phyloP scores from a whole-genome alignment of 2,329 filamentous ascomycete genomes.

The Neonectria hederae region DNA sequence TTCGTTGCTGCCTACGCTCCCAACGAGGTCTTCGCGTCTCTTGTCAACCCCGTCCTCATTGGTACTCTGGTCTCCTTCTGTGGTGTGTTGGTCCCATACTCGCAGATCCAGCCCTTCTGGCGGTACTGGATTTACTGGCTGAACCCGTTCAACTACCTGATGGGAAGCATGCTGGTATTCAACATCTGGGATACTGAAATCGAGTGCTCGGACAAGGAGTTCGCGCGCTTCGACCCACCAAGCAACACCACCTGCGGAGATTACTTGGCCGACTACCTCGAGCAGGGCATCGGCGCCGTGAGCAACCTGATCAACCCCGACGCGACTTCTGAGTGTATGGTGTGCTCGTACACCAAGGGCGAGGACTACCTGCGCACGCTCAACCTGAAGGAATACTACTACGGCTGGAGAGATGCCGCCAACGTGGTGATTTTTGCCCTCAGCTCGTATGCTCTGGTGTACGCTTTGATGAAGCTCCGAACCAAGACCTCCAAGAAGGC shows the following conservation, averaged over 20 bases:
- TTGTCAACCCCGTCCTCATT: slow-evolving; percentile 66
- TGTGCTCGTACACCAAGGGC: slow-evolving; percentile 68
- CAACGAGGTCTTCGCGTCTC: slow-evolving; percentile 66
- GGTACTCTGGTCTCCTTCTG: slow-evolving; percentile 74
- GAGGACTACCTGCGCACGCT: slow-evolving; percentile 68
- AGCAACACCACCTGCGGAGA: slow-evolving; percentile 63
- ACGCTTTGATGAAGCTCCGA: slow-evolving; percentile 57
- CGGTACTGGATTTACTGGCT: slow-evolving; percentile 70
- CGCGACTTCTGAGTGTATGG: slow-evolving; percentile 62
- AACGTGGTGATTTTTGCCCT: slow-evolving; percentile 66
- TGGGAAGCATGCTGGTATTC: slow-evolving; percentile 65
- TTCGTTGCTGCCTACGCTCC: slow-evolving; percentile 71
- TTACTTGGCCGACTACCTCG: slow-evolving; percentile 65
- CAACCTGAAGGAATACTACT: slow-evolving; percentile 68
- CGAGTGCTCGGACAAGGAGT: slow-evolving; percentile 58
- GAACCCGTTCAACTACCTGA: slow-evolving; percentile 70
- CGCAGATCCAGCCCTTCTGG: slow-evolving; percentile 73
- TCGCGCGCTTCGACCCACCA: slow-evolving; percentile 62
- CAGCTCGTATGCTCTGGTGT: slow-evolving; percentile 61
- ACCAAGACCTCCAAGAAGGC: slow-evolving; percentile 60
- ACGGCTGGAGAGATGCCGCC: slow-evolving; percentile 73
- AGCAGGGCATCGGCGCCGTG: slow-evolving; percentile 52
- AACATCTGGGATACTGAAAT: slow-evolving; percentile 58
- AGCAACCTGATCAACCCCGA: slow-evolving; percentile 69
- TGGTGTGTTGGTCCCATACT: slow-evolving; percentile 76